These are phyloP conservation scores for Rhypophila decipiens DNA, from an alignment of 495 filamentous ascomycete species.

Conservation along the genomic window DNA sequence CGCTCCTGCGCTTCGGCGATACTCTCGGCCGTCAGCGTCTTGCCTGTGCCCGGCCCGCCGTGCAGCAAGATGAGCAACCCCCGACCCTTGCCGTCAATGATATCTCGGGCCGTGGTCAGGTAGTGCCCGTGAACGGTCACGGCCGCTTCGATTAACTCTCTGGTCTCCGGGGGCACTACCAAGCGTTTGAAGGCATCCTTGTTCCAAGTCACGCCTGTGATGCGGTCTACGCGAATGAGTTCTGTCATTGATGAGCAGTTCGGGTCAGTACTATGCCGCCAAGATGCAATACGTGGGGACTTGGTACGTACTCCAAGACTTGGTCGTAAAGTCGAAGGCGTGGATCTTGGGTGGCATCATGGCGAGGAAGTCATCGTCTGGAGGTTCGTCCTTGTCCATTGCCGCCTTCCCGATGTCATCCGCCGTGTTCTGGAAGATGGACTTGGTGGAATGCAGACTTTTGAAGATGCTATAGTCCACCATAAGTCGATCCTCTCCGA, in stretches of 20 bases:
- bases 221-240: background rate
- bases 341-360: constrained; percentile 3
- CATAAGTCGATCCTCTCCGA: constrained; percentile 1
- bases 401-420: background rate
- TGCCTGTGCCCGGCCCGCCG: constrained; percentile 5
- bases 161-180: background rate
- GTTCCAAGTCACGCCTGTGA: background rate
- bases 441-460: background rate
- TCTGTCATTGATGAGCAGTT: background rate
- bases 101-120: background rate
- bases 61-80: constrained; percentile 7
- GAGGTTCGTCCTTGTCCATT: background rate
- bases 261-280: background rate
- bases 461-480: constrained; percentile 3
- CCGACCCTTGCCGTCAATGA: constrained; percentile 4
- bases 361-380: constrained; percentile 2
- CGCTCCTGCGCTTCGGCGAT: constrained; percentile 1
- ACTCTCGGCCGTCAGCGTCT: constrained; percentile 7
- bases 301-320: constrained; percentile 2
- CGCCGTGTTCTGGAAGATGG: background rate
- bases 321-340: constrained; percentile 4
- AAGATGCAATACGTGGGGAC: background rate
- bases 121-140: background rate
- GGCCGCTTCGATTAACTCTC: background rate
- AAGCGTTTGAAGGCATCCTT: background rate